Evolutionary conservation across 805 yeast species (phyloP), one percentile per base, ranked within the genome.

Genomic region (Kodamaea jinghongensis): DNA sequence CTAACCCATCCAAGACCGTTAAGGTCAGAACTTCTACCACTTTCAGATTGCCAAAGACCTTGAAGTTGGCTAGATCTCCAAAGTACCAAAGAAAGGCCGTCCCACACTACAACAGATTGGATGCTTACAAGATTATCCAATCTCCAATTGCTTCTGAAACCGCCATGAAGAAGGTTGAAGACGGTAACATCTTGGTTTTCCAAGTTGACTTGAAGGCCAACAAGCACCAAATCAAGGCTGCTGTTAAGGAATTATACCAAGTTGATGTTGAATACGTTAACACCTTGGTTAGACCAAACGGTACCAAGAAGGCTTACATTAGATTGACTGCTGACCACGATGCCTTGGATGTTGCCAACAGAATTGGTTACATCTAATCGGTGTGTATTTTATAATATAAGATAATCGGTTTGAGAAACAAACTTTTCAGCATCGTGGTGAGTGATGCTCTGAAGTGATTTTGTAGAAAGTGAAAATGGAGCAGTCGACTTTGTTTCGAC

Each of bases 281-380:
- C 91, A 93, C 99, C 61, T 81, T 93, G 73, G 77, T 93, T 67
- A 88, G 96, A 79, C 97, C 99, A 72, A 90, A 93, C 76, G 99
- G 99, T 75, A 86, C 97, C 79, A 93, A 93, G 88, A 93, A 93
- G 84, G 99, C 99, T 70, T 93, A 85, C 83, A 91, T 93, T 71
- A 88, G 95, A 81, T 86, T 93, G 73, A 88, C 98, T 68, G 91
- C 96, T 71, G 99, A 93, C 76, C 86, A 83, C 81, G 99, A 93
- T 78, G 98, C 98, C 74, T 86, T 93, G 71, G 99, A 93, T 74
- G 89, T 93, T 74, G 99, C 99, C 72, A 90, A 90, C 96, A 88
- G 93, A 79, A 93, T 91, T 70, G 99, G 99, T 78, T 90, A 89
- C 95, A 84, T 91, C 75, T 91, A 81, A 86, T 62, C 49, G 35